These are phyloP conservation scores for Populus simonii DNA, from an alignment of 345 rosid species.

Conservation along the genomic window DNA sequence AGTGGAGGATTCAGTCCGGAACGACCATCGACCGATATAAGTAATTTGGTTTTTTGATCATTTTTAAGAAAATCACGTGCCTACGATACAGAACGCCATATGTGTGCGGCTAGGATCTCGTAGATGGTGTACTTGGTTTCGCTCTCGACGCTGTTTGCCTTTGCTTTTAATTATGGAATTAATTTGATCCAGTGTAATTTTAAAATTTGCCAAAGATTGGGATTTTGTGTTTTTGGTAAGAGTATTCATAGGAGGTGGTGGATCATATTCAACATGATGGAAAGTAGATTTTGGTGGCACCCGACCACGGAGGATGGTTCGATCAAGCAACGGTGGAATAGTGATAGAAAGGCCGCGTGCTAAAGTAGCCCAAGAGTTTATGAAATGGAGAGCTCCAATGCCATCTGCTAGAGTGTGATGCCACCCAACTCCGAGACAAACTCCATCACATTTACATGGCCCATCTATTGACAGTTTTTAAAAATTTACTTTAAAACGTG, in stretches of 20 bases:
- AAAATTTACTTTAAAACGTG: too few species aligned
- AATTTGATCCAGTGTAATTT: background rate
- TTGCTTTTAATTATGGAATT: background rate
- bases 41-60: slow-evolving; percentile 9
- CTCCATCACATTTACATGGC: too few species aligned
- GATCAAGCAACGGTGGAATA: background rate
- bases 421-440: too few species aligned
- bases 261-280: background rate
- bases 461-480: background rate
- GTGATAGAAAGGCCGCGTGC: background rate
- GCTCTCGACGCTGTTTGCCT: background rate
- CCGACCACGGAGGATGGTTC: slow-evolving; percentile 3
- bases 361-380: slow-evolving; percentile 5
- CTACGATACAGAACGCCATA: slow-evolving; percentile 10
- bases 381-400: background rate
- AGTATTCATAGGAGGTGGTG: background rate
- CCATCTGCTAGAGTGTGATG: too few species aligned
- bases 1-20: slow-evolving; percentile 7
- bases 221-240: background rate
- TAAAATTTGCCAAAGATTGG: background rate
- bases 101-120: slow-evolving; percentile 10
- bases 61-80: background rate
- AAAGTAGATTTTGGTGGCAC: background rate
- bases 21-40: background rate
- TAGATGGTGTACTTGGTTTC: background rate